Base-by-base conservation (phyloP, 2,329 filamentous ascomycete species). In the Exophiala dermatitidis region DNA sequence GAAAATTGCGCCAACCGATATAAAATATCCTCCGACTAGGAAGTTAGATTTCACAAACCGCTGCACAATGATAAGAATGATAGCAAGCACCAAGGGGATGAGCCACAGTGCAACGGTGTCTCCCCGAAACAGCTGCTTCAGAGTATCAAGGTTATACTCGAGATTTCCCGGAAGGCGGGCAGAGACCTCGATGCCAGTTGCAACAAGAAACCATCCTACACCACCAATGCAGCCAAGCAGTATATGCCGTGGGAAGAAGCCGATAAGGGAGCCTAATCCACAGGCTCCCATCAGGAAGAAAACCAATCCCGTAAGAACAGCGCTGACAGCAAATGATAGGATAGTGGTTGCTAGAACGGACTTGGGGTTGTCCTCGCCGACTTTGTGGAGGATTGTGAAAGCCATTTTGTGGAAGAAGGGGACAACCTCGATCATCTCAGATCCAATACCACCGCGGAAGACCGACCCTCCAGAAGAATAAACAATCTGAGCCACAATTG, bases 401-500 rank as follows among this genome's bases (percentile, higher is more conserved):
- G 93, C 90, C 91, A 98, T 98, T 65, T 91, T 95, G 72, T 98
- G 93, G 68, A 98, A 97, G 72, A 98, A 98, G 0, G 91, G 93
- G 0, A 98, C 91, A 1, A 97, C 91, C 72, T 98, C 93, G 61
- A 97, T 98, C 83, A 98, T 84, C 69, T 98, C 93, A 2, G 93
- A 97, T 3, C 93, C 93, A 54, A 98, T 83, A 2, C 88, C 90
- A 10, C 93, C 91, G 61, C 81, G 85, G 73, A 98, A 98, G 33
- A 88, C 83, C 64, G 90, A 96, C 0, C 89, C 86, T 2, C 83
- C 84, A 19, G 79, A 78, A 0, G 91, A 96, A 67, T 91, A 97
- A 10, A 89, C 86, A 48, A 98, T 70, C 67, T 98, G 93, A 0
- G 93, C 87, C 38, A 97, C 80, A 59, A 98, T 95, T 53, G 90